phyloP scores from a whole-genome alignment of 2,329 filamentous ascomycete species.

The Cladosporium colombiae region DNA sequence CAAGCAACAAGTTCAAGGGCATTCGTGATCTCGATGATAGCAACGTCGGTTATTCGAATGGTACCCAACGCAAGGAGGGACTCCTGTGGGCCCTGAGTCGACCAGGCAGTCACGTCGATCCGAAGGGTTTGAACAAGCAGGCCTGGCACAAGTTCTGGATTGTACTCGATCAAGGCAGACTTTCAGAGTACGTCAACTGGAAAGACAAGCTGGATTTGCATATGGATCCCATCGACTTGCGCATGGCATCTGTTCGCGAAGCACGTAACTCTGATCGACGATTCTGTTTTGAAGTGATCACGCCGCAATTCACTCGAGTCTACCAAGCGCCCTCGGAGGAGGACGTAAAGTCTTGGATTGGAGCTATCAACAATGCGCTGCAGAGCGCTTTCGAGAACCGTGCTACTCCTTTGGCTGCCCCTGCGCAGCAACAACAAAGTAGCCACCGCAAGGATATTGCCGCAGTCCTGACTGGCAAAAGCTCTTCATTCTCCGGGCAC shows the following conservation, averaged over 20 bases:
- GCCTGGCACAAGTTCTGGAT: slow-evolving; percentile 99
- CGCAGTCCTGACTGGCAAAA: slow-evolving; percentile 90
- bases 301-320: slow-evolving; percentile 90
- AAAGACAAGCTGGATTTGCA: slow-evolving; percentile 95
- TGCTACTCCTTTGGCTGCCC: slow-evolving; percentile 44
- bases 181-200: slow-evolving; percentile 99
- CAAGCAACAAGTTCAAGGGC: slow-evolving; percentile 73
- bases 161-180: slow-evolving; percentile 90
- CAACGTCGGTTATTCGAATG: slow-evolving; percentile 54
- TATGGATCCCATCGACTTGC: slow-evolving; percentile 95
- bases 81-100: slow-evolving; percentile 91
- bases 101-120: slow-evolving; percentile 91
- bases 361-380: slow-evolving; percentile 92
- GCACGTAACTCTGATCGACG: slow-evolving; percentile 90
- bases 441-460: slow-evolving; percentile 82
- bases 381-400: slow-evolving; percentile 90
- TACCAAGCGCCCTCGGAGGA: slow-evolving; percentile 98
- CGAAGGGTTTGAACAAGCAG: slow-evolving; percentile 92
- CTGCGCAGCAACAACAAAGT: slow-evolving; percentile 43
- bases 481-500: slow-evolving; percentile 67
- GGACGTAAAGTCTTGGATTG: slow-evolving; percentile 96
- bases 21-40: slow-evolving; percentile 85
- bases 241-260: slow-evolving; percentile 95
- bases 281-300: slow-evolving; percentile 98
- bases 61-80: slow-evolving; percentile 84